Percentiles rank a stretch among this genome's conserved stretches.
These are phyloP conservation scores for Tuber microsphaerosporum DNA, from an alignment of 495 filamentous ascomycete genomes.

Conservation along the genomic window DNA sequence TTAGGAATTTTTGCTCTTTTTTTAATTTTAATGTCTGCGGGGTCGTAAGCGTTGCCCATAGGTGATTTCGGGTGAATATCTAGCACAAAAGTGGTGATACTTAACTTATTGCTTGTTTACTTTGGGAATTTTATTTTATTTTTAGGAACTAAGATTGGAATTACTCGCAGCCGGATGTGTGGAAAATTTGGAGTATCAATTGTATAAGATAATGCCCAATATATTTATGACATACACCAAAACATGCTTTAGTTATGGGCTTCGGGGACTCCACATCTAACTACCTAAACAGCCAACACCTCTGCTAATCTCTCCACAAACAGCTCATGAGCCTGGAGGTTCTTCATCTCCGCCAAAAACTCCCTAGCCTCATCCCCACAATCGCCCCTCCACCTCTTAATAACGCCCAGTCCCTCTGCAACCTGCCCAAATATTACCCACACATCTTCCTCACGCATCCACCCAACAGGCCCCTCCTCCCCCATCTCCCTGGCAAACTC, in stretches of 20 bases:
- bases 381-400: conserved; percentile 26
- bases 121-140: neutral
- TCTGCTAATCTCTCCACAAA: conserved; percentile 12
- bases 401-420: conserved; percentile 39
- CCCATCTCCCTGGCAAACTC: conserved; percentile 10
- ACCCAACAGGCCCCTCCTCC: conserved; percentile 22
- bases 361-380: conserved; percentile 13
- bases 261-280: neutral
- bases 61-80: neutral
- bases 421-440: conserved; percentile 27
- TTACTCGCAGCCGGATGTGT: too few species aligned
- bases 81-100: neutral
- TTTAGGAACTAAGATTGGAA: neutral
- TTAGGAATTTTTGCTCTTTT: neutral
- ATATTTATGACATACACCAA: neutral
- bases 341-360: conserved; percentile 8
- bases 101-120: neutral
- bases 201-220: neutral
- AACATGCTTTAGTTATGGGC: neutral
- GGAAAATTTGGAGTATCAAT: neutral
- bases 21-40: neutral
- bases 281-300: neutral
- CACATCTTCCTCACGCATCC: conserved; percentile 29
- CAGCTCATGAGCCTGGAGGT: conserved; percentile 6
- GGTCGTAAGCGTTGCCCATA: neutral